Base-by-base conservation (phyloP, 2,329 filamentous ascomycete species). In the Nigrospora osmanthi region DNA sequence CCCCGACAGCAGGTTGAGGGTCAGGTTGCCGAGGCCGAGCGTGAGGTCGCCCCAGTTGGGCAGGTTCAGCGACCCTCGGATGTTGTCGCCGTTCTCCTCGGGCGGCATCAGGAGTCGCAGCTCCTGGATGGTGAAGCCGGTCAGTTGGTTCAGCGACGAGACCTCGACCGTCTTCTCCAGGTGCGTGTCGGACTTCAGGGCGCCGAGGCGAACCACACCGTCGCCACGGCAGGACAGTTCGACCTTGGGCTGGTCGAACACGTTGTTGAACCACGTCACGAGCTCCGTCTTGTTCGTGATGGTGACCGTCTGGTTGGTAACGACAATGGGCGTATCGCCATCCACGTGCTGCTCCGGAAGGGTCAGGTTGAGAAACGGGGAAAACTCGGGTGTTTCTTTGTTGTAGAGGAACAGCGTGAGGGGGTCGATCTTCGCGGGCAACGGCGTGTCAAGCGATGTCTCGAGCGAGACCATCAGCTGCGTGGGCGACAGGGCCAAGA, bases 11-110 rank as follows among this genome's bases (percentile, higher is more conserved):
- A 74, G 43, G 37, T 72, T 69, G 14, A 73, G 62, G 0, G 67
- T 68, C n/a, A 74, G 41, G 51, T 75, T 68, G 11, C 72, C 71
- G 4, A 72, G 58, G 1, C 63, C 66, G 6, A 75, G 65, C 1
- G 63, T 63, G 2, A 75, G 57, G 1, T 63, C 54, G 3, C 70
- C 69, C 32, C 59, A 56, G 49, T 75, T 75, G 2, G 72, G 72
- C 14, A 76, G 52, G 37, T 61, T 68, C 10, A 73, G 56, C 2
- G 58, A 56, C 2, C 70, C 71, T 23, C 58, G 60, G 44, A 75
- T 53, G 49, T 73, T 73, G 41, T 59, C 61, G 11, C 67, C 68
- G 14, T 69, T 61, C 0, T 56, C 54, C 19, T 53, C 47, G 1
- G 66, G 53, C 1, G 68, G 64, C 3, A 69, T 49, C 12, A 69